Conservation (phyloP, 225 moss, liverwort and hornwort genomes). For the Sphagnum tenellum region DNA sequence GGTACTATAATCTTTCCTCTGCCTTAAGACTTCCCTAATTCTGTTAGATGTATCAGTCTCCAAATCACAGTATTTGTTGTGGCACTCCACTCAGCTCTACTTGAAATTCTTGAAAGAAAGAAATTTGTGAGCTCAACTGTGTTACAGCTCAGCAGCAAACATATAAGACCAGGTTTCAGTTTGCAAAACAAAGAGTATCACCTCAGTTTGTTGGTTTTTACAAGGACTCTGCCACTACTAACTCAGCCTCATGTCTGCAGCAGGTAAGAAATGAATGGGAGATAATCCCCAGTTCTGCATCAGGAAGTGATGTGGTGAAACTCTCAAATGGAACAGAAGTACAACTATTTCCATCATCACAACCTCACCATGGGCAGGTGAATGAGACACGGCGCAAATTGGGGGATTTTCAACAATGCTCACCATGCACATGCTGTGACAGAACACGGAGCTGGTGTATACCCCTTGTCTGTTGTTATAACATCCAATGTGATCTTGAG, state of each 20-base stretch:
- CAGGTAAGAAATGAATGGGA: conserved; percentile 14
- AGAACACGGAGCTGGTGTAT: conserved; percentile 30
- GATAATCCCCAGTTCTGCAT: conserved; percentile 4
- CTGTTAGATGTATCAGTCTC: too few relatives aligned
- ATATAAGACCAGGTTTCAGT: too few relatives aligned
- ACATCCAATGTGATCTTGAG: conserved; percentile 30
- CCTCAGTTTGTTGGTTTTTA: too few relatives aligned
- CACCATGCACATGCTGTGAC: conserved; percentile 43
- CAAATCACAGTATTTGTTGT: too few relatives aligned
- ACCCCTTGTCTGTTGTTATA: conserved; percentile 38
- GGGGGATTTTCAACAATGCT: conserved; percentile 30
- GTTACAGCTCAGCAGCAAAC: too few relatives aligned
- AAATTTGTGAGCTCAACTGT: too few relatives aligned
- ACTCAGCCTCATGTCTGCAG: background rate
- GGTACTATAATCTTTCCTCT: too few relatives aligned
- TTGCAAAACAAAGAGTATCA: too few relatives aligned
- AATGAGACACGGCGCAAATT: conserved; percentile 19
- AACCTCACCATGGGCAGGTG: conserved; percentile 12
- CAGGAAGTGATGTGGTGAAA: conserved; percentile 13
- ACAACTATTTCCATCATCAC: conserved; percentile 20
- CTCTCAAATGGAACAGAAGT: conserved; percentile 28
- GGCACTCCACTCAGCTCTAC: too few relatives aligned
- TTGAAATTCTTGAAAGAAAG: too few relatives aligned
- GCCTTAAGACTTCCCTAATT: too few relatives aligned
- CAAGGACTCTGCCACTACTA: too few relatives aligned